Evolutionary conservation across 352 stramenopile species (phyloP), one percentile per base, ranked within the genome.

Genomic region (Pelagophyceae sp.): DNA sequence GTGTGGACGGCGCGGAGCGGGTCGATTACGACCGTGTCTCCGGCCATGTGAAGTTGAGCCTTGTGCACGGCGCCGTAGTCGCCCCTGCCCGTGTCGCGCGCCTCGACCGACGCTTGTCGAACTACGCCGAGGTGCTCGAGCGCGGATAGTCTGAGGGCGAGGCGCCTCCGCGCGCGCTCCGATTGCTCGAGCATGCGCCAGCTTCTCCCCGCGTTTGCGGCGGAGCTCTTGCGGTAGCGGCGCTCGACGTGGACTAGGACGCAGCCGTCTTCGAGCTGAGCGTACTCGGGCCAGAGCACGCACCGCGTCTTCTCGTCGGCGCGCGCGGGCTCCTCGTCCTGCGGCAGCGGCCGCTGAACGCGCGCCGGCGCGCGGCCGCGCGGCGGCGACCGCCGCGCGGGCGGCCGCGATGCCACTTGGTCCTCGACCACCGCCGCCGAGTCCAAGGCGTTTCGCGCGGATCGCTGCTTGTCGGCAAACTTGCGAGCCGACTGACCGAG

Each of bases 251-350:
- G 61, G 29, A 71, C 61, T 1, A 19, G 3, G 61, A 71, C n/a
- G 15, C 29, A 27, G 11, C 61, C 61, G 11, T 71, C 61, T 3
- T 1, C 33, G n/a, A 71, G 61, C 33, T 15, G 19, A 3, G 61
- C 61, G 61, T 71, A 71, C 61, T 71, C 61, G 61, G 61, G 61
- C 61, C 61, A 71, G 17, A 71, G 61, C 15, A 71, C 61, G 15
- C 17, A 17, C 15, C 61, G 61, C 61, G 61, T 71, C 45, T 54
- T 54, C 45, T 11, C 23, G 11, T 54, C 23, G 11, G 45, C 11
- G 23, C 45, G 11, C 45, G 11, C 45, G 11, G 45, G 45, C 45
- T 54, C 11, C 45, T 54, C 11, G 11, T 54, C 11, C 45, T 54
- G 45, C 45, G 45, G 45, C 45, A 23, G 45, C 45, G 11, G 45